Evolutionary conservation across 2,329 filamentous ascomycete species (phyloP), one percentile per base, ranked within the genome.

Genomic region (Fusarium annulatum): DNA sequence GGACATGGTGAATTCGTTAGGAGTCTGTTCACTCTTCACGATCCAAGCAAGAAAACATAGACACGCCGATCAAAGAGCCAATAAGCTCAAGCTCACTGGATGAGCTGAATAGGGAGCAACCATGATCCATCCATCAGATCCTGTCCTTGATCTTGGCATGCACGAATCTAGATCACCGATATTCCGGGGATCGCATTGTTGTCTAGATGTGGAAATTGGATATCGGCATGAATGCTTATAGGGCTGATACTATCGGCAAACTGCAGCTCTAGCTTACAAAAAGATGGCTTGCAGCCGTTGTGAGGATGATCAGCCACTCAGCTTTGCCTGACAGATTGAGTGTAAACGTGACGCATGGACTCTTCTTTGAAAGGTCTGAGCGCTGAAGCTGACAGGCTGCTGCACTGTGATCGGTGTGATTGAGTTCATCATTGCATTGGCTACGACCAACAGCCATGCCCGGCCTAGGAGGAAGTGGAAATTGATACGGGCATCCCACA

Each of bases 241-340:
- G 33, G 34, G 51, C 18, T 38, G 23, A 38, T 18, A 12, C 51
- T 38, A 53, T 38, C 2, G 1, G 16, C 23, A 53, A 53, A 38
- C 51, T 53, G 16, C 34, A 38, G 2, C 23, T 38, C 3, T 52
- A 38, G 33, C 18, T 52, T 2, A 26, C 3, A 9, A 9, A 2
- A 1, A 49, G 15, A 34, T 21, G 8, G 5, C 2, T 9, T 51
- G 26, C n/a, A 11, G 21, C 15, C 16, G 16, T 19, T 23, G 16
- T 0, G 5, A 52, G 11, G 0, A 36, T 7, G n/a, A 19, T 26
- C 18, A 4, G 46, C 46, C 5, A n/a, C 7, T 23, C 12, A 18
- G 7, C 21, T 7, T 1, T 23, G 21, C 3, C 46, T 9, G 10
- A 9, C 9, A n/a, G 7, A 19, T 16, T 1, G 3, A 11, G 19